A percentile compares a stretch with the other conserved stretches of the same genome.
Conservation (phyloP, 2,329 filamentous ascomycete genomes). For the Zasmidium angulare region DNA sequence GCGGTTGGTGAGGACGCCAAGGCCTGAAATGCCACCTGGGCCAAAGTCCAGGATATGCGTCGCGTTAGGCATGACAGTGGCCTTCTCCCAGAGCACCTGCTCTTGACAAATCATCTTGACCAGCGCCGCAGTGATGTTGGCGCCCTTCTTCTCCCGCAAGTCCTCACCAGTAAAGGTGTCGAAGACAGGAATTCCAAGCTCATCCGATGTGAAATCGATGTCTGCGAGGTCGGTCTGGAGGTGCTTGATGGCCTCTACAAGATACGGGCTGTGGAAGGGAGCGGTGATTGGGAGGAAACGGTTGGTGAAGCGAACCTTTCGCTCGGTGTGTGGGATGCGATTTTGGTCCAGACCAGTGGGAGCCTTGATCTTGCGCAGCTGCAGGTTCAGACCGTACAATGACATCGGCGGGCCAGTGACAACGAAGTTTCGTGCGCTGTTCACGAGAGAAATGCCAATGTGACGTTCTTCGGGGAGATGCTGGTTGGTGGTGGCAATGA, state of each 20-base stretch:
- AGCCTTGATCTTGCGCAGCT: constrained; percentile 94
- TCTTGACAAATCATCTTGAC: constrained; percentile 93
- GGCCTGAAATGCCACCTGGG: constrained; percentile 91
- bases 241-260: constrained; percentile 75
- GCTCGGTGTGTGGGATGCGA: constrained; percentile 88
- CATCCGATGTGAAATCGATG: constrained; percentile 69
- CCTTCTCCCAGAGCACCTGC: constrained; percentile 92
- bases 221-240: constrained; percentile 87
- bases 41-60: constrained; percentile 97
- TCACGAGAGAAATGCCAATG: constrained; percentile 91
- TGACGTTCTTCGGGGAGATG: constrained; percentile 91
- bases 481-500: constrained; percentile 95
- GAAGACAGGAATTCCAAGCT: constrained; percentile 80
- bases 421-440: constrained; percentile 95
- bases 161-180: constrained; percentile 89
- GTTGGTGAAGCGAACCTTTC: constrained; percentile 95
- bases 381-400: constrained; percentile 90
- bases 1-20: constrained; percentile 93
- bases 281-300: constrained; percentile 96
- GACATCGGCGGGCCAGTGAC: constrained; percentile 95
- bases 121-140: constrained; percentile 81
- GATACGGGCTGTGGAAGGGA: constrained; percentile 96
- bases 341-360: constrained; percentile 97
- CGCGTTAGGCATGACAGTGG: constrained; percentile 84
- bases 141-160: constrained; percentile 65